Evolutionary conservation across 768 basidiomycete genomes (phyloP).

Genomic region (Macrocybe gigantea): DNA sequence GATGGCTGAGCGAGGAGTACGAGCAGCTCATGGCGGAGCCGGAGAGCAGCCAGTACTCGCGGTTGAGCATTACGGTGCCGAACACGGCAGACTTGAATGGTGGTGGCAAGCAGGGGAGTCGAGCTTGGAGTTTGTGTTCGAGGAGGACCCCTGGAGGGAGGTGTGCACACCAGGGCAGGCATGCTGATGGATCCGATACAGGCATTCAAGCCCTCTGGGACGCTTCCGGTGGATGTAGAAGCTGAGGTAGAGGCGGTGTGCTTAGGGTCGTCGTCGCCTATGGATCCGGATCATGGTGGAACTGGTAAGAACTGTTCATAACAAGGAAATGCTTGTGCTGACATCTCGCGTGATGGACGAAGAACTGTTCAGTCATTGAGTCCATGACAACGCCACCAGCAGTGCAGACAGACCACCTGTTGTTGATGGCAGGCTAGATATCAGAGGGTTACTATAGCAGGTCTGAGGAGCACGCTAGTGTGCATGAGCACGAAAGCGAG

Average conservation of each 20-base stretch:
- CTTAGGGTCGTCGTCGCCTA: slow-evolving; percentile 32
- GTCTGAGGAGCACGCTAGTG: slow-evolving; percentile 2
- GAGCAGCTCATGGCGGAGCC: slow-evolving; percentile 24
- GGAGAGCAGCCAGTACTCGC: slow-evolving; percentile 25
- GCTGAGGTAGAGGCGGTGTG: slow-evolving; percentile 11
- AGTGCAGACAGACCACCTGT: slow-evolving; percentile 29
- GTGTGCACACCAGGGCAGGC: slow-evolving; percentile 10
- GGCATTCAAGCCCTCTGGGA: slow-evolving; percentile 32
- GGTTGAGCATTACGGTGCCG: slow-evolving; percentile 11
- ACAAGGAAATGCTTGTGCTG: background rate
- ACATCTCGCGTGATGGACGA: slow-evolving; percentile 2
- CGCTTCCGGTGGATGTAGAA: slow-evolving; percentile 44
- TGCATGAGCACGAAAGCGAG: no score
- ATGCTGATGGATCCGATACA: slow-evolving; percentile 14
- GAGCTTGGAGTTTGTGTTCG: slow-evolving; percentile 32
- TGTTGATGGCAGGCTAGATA: slow-evolving; percentile 32
- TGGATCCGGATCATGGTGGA: slow-evolving; percentile 34
- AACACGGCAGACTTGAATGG: slow-evolving; percentile 2
- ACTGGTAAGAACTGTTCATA: slow-evolving; percentile 24
- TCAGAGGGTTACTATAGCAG: slow-evolving; percentile 6
- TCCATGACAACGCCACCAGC: slow-evolving; percentile 44
- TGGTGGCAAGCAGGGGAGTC: slow-evolving; percentile 23
- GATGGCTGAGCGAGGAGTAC: slow-evolving; percentile 44
- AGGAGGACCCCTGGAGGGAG: slow-evolving; percentile 22
- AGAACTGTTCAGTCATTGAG: slow-evolving; percentile 48